These are phyloP conservation scores for Boletus pseudopeckii DNA, from an alignment of 768 basidiomycete genomes.

Conservation along the genomic window DNA sequence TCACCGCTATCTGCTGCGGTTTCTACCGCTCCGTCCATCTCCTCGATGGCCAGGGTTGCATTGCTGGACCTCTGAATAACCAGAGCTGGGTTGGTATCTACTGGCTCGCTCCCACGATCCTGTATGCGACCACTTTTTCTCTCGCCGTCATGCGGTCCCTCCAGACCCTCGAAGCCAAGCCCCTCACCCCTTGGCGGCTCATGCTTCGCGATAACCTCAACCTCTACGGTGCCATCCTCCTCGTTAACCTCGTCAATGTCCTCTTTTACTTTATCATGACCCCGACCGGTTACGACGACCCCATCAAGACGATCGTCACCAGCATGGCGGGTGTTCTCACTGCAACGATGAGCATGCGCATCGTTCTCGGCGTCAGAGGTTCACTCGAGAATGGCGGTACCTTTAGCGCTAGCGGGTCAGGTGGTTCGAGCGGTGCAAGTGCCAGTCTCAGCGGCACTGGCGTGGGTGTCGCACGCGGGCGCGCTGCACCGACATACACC, in stretches of 20 bases:
- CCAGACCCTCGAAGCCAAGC: slow-evolving; percentile 38
- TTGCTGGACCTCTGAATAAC: slow-evolving; percentile 73
- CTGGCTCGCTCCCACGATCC: slow-evolving; percentile 74
- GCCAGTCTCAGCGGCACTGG: slow-evolving; percentile 34
- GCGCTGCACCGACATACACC: slow-evolving; percentile 32
- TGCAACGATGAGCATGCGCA: slow-evolving; percentile 83
- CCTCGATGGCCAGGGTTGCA: slow-evolving; percentile 74
- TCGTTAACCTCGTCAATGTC: slow-evolving; percentile 80
- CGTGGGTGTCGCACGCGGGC: slow-evolving; percentile 25
- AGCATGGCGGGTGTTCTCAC: slow-evolving; percentile 86
- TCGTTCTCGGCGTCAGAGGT: slow-evolving; percentile 81
- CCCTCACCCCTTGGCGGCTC: slow-evolving; percentile 70
- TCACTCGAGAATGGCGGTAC: slow-evolving; percentile 66
- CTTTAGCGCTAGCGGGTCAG: slow-evolving; percentile 55
- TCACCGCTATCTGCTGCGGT: slow-evolving; percentile 70
- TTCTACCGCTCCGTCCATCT: slow-evolving; percentile 84
- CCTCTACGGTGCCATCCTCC: slow-evolving; percentile 76
- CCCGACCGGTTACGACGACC: slow-evolving; percentile 57
- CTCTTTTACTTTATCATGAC: slow-evolving; percentile 84
- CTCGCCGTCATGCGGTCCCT: slow-evolving; percentile 25
- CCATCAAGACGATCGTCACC: slow-evolving; percentile 79
- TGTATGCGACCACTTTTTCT: slow-evolving; percentile 42
- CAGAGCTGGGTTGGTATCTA: slow-evolving; percentile 75
- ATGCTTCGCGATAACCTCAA: slow-evolving; percentile 90
- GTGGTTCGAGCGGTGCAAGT: slow-evolving; percentile 45